Base-by-base conservation (phyloP, 306 rosid genomes). In the Trichosanthes cucumerina region DNA sequence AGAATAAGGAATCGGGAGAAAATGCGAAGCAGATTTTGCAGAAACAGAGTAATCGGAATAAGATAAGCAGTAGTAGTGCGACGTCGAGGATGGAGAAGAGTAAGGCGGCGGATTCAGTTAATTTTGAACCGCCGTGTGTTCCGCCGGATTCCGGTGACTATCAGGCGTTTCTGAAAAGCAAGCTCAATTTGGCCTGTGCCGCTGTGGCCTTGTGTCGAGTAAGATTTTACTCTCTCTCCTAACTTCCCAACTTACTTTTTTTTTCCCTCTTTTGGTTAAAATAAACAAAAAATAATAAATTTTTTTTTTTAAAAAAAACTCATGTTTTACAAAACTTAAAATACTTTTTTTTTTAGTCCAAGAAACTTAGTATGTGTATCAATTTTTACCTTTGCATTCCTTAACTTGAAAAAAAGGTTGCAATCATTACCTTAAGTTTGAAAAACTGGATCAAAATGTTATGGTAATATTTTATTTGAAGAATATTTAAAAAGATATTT, bases 141-240 rank as follows among this genome's bases (percentile, higher is more conserved):
- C 80, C 90, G 31, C 60, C 85, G 54, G 88, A 86, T 80, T 85
- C 93, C 6, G 87, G 88, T 3, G 90, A 90, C 26, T 89, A 89
- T 63, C 91, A 88, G 47, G 86, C 94, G 10, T 80, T 89, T 63
- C 98, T 94, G 68, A 94, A 92, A 79, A 90, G 86, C 93, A 90
- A 94, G 76, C 98, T 94, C 81, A 81, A 92, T 58, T 91, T 90
- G 24, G 98, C 98, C 9, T 94, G 98, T 50, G 98, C 98, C 38
- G 97, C 96, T 21, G 91, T 90, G 4, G 98, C 98, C 14, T 39
- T 96, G 41, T 62, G 41, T 64, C 86, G 96, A 86, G 97, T 93
- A 84, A 71, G 26, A 69, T 78, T 70, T 18, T 4, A 28, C 49
- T 54, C 76, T 26, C 8, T 78, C n/a, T n/a, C n/a, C n/a, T 24